Evolutionary conservation across 345 rosid genomes (phyloP), one percentile per base, ranked within the genome.

Genomic region (Melastoma malabathricum): DNA sequence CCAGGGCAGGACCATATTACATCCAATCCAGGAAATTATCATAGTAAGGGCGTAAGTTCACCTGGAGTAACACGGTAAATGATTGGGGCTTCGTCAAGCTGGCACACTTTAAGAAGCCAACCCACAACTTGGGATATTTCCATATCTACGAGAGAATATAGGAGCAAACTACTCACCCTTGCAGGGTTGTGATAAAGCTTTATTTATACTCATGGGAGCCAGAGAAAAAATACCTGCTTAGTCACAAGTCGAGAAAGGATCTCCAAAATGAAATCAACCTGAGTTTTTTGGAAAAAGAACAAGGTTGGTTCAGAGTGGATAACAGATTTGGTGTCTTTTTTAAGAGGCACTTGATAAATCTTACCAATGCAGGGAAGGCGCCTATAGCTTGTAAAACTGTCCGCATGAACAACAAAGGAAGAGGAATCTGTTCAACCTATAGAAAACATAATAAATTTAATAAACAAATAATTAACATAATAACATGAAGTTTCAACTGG

Each of bases 341-440:
- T 2, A 27, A 6, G 6, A 6, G 31, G 6, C 31, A 2, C 31
- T 27, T 27, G 31, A 27, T 23, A 12, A 20, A 9, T 46, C 39
- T 23, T 55, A 43, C 59, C 48, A 45, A 23, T 1, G 50, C 95
- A 47, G 98, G 98, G 72, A 80, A 92, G 64, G 93, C 92, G 70
- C 95, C 93, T 44, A 92, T 75, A 58, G 98, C 85, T 74, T 92
- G 96, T 68, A 92, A 73, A 44, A 87, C 98, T 1, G 98, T 92
- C 23, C 98, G 94, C 98, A 92, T 92, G 80, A 92, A 92, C 67
- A 92, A 73, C 64, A 92, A 74, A 52, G 98, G 98, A 65, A 92
- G 83, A 51, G 98, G 98, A 72, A 76, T 92, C 73, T 81, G 98
- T 77, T 87, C 95, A 69, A 92, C 96, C 98, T 90, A 75, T 68